Evolutionary conservation across 768 basidiomycete species (phyloP), one percentile per base, ranked within the genome.

Genomic region (Serendipita indica): DNA sequence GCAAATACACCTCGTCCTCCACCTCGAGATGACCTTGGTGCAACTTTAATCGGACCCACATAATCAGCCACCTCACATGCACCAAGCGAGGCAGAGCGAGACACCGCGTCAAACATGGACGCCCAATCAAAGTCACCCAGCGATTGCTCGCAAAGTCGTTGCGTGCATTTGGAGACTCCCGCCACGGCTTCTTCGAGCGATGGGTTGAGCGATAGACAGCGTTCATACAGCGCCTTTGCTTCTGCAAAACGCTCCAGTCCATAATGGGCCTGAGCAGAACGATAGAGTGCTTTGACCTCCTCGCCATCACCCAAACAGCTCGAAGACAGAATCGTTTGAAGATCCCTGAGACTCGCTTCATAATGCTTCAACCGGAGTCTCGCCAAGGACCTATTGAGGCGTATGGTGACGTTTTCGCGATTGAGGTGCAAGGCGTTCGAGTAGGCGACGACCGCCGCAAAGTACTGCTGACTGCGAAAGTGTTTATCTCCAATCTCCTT

Each of bases 21-120:
- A 4, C 66, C 67, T 32, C 64, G 59, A n/a, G 39, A 27, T 3
- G 33, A 4, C 30, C 64, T 59, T 6, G 41, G 32, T 2, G 39
- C 33, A 5, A 68, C 63, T 43, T 65, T 45, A 1, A 69, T 57
- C 3, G 65, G 59, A 3, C 65, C 64, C 20, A 60, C 33, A 60
- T 61, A 70, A 20, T 70, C 64, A 7, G 68, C 67, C n/a, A 66
- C 64, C 30, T 70, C 64, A n/a, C n/a, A n/a, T n/a, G n/a, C n/a
- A n/a, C n/a, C n/a, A n/a, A n/a, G n/a, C n/a, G n/a, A n/a, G n/a
- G n/a, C n/a, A n/a, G n/a, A n/a, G n/a, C n/a, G n/a, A n/a, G n/a
- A n/a, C 62, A 33, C 4, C 60, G 58, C 33, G 39, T 61, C 3
- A 58, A 64, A 71, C 27, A 70, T 57, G 0, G 18, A 14, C 1